Evolutionary conservation across 176 grass and related monocot species (phyloP).

Genomic region (Raddia guianensis): DNA sequence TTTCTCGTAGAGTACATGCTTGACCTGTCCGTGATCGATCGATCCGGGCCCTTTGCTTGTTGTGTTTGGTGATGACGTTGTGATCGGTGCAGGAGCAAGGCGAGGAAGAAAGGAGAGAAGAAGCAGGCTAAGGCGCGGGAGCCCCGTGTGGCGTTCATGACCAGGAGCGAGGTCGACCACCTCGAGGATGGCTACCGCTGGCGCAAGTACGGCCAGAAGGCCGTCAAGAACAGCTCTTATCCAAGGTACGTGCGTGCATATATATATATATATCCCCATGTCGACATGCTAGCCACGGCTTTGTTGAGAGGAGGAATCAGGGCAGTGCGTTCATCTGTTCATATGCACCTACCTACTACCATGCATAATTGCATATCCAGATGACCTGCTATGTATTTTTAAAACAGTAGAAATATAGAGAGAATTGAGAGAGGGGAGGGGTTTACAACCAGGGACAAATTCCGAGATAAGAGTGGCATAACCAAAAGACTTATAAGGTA

Average conservation of each 20-base stretch:
- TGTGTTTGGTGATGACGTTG: not conserved
- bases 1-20: not conserved
- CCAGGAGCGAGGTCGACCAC: constrained; percentile 85
- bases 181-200: constrained; percentile 93
- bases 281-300: no score
- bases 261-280: no score
- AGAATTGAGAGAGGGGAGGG: no score
- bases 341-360: no score
- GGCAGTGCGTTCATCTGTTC: no score
- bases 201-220: constrained; percentile 99
- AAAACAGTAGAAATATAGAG: no score
- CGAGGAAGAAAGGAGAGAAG: constrained; percentile 49
- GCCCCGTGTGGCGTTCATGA: constrained; percentile 51
- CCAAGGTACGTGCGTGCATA: constrained; percentile 57
- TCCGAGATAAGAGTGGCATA: no score
- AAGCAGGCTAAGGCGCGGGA: constrained; percentile 29
- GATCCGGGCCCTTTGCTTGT: not conserved
- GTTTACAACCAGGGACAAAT: no score
- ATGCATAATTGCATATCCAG: no score
- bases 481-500: no score
- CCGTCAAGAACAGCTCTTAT: constrained; percentile 87
- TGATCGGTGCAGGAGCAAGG: constrained; percentile 1
- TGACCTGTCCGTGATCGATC: not conserved
- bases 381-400: no score
- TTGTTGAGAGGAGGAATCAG: no score